Conservation (phyloP, 164 flowering plant species). For the Magnolia sinica region DNA sequence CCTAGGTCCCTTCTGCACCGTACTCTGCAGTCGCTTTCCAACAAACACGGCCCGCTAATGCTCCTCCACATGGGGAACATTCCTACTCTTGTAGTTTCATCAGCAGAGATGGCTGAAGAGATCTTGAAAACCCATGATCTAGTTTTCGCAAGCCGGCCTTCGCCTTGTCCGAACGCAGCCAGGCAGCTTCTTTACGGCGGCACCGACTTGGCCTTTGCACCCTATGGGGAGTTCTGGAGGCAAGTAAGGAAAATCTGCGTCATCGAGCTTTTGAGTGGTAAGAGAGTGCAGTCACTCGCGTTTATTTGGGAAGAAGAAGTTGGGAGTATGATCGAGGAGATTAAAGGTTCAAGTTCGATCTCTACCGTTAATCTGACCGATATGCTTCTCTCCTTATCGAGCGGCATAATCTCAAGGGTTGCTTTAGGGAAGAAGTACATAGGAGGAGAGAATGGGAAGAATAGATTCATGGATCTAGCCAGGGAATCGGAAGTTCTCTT, state of each 20-base stretch:
- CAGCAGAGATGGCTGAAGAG: conserved; percentile 1
- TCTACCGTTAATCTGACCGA: conserved; percentile 8
- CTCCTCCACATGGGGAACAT: not conserved
- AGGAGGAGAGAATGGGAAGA: not conserved
- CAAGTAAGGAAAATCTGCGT: conserved; percentile 2
- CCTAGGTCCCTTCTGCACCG: not conserved
- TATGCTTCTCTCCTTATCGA: not conserved
- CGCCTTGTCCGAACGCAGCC: not conserved
- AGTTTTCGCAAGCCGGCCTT: conserved; percentile 3
- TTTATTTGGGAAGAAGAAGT: not conserved
- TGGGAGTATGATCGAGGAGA: not conserved
- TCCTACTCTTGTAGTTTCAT: conserved; percentile 11
- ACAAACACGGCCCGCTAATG: conserved; percentile 3
- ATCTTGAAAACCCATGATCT: conserved; percentile 10
- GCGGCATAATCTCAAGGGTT: not conserved
- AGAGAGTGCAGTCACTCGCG: not conserved
- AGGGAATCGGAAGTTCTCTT: conserved; percentile 4
- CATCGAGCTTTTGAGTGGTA: not conserved
- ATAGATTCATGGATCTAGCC: conserved; percentile 2
- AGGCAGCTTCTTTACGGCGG: not conserved
- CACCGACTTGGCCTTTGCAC: conserved; percentile 2
- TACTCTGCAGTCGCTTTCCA: not conserved
- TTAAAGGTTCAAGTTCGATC: not conserved
- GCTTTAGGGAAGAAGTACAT: conserved; percentile 9
- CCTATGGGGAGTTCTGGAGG: conserved; percentile 9